Conservation (phyloP, 805 yeast species). For the Lipomyces starkeyi region DNA sequence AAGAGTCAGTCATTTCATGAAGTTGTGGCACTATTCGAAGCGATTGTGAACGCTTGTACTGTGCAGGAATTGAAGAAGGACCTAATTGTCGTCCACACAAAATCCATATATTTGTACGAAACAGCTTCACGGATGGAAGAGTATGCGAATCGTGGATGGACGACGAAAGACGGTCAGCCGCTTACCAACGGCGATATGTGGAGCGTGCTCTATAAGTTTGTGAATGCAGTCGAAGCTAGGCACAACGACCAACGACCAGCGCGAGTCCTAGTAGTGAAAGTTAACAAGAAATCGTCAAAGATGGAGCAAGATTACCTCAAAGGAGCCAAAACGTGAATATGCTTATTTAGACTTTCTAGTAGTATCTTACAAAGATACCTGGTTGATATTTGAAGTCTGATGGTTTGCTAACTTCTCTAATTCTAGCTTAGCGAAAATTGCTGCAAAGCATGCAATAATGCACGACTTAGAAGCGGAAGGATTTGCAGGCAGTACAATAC, state of each 20-base stretch:
- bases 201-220: conserved; percentile 4
- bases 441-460: conserved; percentile 18
- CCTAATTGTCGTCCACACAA: conserved; percentile 21
- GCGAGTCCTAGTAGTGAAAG: background rate
- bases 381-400: background rate
- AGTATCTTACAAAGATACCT: background rate
- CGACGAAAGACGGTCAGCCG: conserved; percentile 8
- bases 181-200: conserved; percentile 6
- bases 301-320: background rate
- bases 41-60: conserved; percentile 9
- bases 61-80: conserved; percentile 10
- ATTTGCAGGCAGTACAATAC: conserved; percentile 1
- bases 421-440: conserved; percentile 24
- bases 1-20: conserved; percentile 3
- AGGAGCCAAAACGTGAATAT: conserved; percentile 20
- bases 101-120: conserved; percentile 6
- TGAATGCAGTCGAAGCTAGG: background rate
- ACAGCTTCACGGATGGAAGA: conserved; percentile 12
- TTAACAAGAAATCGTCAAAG: conserved; percentile 6
- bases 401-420: background rate
- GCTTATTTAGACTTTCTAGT: background rate
- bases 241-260: background rate
- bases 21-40: conserved; percentile 11
- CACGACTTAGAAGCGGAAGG: conserved; percentile 18
- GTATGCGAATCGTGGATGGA: conserved; percentile 5